These are phyloP conservation scores for Phytopythium kandeliae DNA, from an alignment of 352 stramenopile species.

Conservation along the genomic window DNA sequence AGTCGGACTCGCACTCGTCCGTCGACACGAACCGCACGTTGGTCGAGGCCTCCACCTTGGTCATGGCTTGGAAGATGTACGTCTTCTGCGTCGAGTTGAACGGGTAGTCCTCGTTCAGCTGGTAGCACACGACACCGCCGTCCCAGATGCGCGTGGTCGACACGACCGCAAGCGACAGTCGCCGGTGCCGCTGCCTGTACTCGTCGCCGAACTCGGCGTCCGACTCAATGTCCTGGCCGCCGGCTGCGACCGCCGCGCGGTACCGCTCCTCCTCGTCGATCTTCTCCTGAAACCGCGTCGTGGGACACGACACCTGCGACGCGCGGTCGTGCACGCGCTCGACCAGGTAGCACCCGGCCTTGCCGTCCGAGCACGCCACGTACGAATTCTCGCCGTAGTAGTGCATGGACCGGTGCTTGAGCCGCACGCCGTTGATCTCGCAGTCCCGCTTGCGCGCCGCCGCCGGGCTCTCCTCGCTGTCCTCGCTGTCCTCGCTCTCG, in stretches of 20 bases:
- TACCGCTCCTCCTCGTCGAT: conserved; percentile 29
- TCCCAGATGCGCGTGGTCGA: conserved; percentile 58
- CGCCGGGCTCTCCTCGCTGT: too few species aligned
- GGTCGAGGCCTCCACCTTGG: conserved; percentile 51
- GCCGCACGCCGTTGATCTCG: conserved; percentile 43
- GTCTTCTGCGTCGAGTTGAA: conserved; percentile 48
- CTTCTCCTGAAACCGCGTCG: conserved; percentile 25
- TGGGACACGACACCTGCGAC: conserved; percentile 54
- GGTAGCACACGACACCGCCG: conserved; percentile 68
- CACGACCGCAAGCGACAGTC: conserved; percentile 61
- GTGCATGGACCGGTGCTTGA: conserved; percentile 58
- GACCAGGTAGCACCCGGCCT: conserved; percentile 58
- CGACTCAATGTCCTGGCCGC: conserved; percentile 1
- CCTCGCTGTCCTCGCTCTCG: conserved; percentile 6
- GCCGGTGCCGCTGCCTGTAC: conserved; percentile 24
- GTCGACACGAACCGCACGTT: conserved; percentile 71
- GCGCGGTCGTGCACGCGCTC: conserved; percentile 54
- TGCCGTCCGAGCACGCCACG: conserved; percentile 57
- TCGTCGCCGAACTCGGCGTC: conserved; percentile 14
- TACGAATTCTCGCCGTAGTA: conserved; percentile 73
- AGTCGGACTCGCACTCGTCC: conserved; percentile 38
- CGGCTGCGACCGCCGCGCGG: conserved; percentile 12
- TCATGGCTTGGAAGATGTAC: conserved; percentile 67
- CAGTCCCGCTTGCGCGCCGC: conserved; percentile 29
- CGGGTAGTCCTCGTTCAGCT: conserved; percentile 55